Evolutionary conservation across 805 yeast genomes (phyloP).

Genomic region (Lachancea dasiensis): DNA sequence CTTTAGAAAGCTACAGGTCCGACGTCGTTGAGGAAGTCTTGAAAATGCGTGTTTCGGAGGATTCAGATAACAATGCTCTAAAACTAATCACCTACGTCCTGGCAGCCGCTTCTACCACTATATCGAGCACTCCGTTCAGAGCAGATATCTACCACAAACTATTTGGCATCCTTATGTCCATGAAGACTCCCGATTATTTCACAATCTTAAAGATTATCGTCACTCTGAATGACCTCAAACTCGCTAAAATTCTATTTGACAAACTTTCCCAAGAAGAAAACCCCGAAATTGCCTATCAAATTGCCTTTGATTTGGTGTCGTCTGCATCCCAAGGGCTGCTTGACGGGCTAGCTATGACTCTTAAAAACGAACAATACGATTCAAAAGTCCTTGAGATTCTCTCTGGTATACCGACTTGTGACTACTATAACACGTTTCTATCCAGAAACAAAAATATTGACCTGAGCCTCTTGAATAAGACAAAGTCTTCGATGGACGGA

Average conservation of each 20-base stretch:
- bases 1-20: slow-evolving; percentile 80
- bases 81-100: slow-evolving; percentile 66
- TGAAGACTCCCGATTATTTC: slow-evolving; percentile 70
- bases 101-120: slow-evolving; percentile 62
- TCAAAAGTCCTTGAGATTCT: slow-evolving; percentile 60
- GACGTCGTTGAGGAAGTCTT: slow-evolving; percentile 68
- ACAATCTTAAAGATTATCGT: slow-evolving; percentile 80
- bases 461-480: slow-evolving; percentile 67
- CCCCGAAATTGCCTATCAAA: slow-evolving; percentile 73
- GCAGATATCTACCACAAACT: slow-evolving; percentile 55
- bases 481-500: slow-evolving; percentile 80
- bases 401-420: slow-evolving; percentile 92
- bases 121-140: slow-evolving; percentile 62
- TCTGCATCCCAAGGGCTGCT: slow-evolving; percentile 88
- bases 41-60: slow-evolving; percentile 32
- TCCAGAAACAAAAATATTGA: slow-evolving; percentile 86
- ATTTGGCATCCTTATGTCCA: slow-evolving; percentile 51
- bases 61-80: slow-evolving; percentile 49
- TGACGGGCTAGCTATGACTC: slow-evolving; percentile 45
- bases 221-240: slow-evolving; percentile 69
- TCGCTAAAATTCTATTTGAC: slow-evolving; percentile 66
- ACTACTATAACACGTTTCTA: slow-evolving; percentile 81
- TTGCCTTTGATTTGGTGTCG: slow-evolving; percentile 89
- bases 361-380: slow-evolving; percentile 29
- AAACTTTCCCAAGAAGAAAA: slow-evolving; percentile 40